Conservation (phyloP, 1,284 basidiomycete species). For the Testicularia cyperi region DNA sequence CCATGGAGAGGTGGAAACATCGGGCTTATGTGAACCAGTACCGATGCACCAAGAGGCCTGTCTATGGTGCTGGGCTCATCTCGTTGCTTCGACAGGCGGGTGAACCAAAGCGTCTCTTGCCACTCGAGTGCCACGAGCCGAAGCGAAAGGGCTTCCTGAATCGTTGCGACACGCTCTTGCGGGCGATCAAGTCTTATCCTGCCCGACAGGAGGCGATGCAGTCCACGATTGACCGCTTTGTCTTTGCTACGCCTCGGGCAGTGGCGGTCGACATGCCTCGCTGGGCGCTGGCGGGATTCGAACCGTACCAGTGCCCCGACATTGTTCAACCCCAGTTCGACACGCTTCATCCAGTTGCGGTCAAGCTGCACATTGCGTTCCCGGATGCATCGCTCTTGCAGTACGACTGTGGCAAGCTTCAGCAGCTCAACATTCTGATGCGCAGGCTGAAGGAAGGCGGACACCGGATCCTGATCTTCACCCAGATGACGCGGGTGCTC, state of each 20-base stretch:
- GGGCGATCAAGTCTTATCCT: conserved; percentile 65
- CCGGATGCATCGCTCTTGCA: conserved; percentile 86
- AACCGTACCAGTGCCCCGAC: conserved; percentile 26
- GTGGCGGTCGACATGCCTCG: conserved; percentile 75
- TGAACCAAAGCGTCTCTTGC: conserved; percentile 7
- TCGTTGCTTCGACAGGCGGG: conserved; percentile 18
- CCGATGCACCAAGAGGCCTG: conserved; percentile 69
- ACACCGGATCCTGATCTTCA: conserved; percentile 90
- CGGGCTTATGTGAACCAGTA: conserved; percentile 74
- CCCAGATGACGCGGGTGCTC: conserved; percentile 92
- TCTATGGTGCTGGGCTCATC: conserved; percentile 65
- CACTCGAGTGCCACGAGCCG: conserved; percentile 31
- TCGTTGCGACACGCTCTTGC: conserved; percentile 66
- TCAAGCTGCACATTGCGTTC: conserved; percentile 90
- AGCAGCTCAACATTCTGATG: conserved; percentile 76
- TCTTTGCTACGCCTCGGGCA: conserved; percentile 78
- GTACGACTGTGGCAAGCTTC: conserved; percentile 95
- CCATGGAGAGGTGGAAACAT: conserved; percentile 70
- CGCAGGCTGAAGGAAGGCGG: conserved; percentile 81
- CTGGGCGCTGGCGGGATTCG: conserved; percentile 66
- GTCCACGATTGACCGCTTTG: conserved; percentile 71
- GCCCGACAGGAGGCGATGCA: conserved; percentile 68
- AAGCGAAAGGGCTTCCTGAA: conserved; percentile 65
- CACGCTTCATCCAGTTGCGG: conserved; percentile 71
- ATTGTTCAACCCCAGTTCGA: conserved; percentile 55